Conservation (phyloP, 257 asterid species). For the Solanum okadae region DNA sequence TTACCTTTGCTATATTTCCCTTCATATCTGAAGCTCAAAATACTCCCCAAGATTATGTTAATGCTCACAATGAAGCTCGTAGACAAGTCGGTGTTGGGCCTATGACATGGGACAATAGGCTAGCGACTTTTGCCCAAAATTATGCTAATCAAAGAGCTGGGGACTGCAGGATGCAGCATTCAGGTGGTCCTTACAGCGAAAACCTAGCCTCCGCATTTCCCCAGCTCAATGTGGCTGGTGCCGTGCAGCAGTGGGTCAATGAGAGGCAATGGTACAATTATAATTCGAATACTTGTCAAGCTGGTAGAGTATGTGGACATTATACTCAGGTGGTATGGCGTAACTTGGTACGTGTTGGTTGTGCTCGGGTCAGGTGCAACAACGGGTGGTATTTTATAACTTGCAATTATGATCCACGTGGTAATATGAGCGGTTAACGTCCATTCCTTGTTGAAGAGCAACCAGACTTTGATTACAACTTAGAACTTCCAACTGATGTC, state of each 20-base stretch:
- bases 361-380: constrained; percentile 3
- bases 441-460: background rate
- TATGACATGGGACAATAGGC: constrained; percentile 27
- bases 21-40: constrained; percentile 16
- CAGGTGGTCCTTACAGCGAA: constrained; percentile 30
- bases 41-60: constrained; percentile 23
- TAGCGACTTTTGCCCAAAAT: constrained; percentile 30
- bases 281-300: constrained; percentile 10
- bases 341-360: background rate
- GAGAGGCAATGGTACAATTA: constrained; percentile 19
- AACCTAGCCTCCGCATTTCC: constrained; percentile 27
- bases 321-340: constrained; percentile 16
- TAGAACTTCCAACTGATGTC: background rate
- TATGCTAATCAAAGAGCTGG: constrained; percentile 27
- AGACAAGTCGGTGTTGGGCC: constrained; percentile 24
- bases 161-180: constrained; percentile 32
- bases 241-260: constrained; percentile 27
- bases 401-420: constrained; percentile 2
- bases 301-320: constrained; percentile 12
- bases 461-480: background rate
- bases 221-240: constrained; percentile 10
- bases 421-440: constrained; percentile 5
- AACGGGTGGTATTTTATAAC: background rate
- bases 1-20: background rate
- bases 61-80: constrained; percentile 38